Conservation (phyloP, 495 filamentous ascomycete genomes). For the Penicillium macrosclerotiorum region DNA sequence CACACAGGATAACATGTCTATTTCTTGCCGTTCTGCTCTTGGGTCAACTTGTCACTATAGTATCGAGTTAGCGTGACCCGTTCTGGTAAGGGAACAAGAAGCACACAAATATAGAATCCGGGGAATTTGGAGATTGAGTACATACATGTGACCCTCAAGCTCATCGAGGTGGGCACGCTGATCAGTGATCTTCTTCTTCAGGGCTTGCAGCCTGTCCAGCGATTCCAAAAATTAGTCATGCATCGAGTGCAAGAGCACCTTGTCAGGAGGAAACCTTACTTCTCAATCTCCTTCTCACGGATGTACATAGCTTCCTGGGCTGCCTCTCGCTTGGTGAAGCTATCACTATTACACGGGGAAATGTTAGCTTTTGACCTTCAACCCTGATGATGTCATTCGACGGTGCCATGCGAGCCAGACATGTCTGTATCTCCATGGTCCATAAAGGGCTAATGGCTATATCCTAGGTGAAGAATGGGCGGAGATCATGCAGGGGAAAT, state of each 20-base stretch:
- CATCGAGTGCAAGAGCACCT: no score
- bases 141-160: constrained; percentile 78
- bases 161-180: constrained; percentile 81
- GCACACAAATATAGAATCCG: neutral
- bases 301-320: constrained; percentile 84
- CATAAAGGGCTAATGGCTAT: no score
- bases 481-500: constrained; percentile 1
- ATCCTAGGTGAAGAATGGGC: no score
- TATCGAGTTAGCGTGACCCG: neutral
- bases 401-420: constrained; percentile 4
- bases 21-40: constrained; percentile 13
- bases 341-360: constrained; percentile 61
- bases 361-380: constrained; percentile 5
- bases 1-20: neutral
- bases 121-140: neutral
- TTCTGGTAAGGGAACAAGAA: neutral
- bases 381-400: constrained; percentile 5
- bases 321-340: constrained; percentile 86
- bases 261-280: constrained; percentile 55
- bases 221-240: no score
- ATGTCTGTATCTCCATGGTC: no score
- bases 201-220: constrained; percentile 54
- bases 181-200: constrained; percentile 74
- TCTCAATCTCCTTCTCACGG: constrained; percentile 77
- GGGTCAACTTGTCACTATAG: constrained; percentile 19